Conservation (phyloP, 140 eudicot species). For the Oenanthe javanica region DNA sequence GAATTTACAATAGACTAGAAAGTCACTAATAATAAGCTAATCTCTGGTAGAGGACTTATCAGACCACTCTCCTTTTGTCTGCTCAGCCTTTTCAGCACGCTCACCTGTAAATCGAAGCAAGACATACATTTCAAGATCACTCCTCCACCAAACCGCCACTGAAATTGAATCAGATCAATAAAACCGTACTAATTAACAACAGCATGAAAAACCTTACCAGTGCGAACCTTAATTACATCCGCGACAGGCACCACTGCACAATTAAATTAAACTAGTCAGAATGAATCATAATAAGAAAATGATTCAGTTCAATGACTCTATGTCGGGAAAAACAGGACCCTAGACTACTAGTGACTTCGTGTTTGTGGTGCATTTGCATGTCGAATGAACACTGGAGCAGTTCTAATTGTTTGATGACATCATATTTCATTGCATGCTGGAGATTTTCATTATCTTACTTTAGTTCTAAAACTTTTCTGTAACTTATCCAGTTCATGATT, state of each 20-base stretch:
- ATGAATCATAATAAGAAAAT: not conserved
- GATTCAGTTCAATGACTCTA: not conserved
- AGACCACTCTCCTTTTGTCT: slow-evolving; percentile 39
- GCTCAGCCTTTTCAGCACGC: slow-evolving; percentile 43
- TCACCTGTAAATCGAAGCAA: slow-evolving; percentile 27
- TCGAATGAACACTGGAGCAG: too few relatives aligned
- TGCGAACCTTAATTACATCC: slow-evolving; percentile 55
- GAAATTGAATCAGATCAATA: not conserved
- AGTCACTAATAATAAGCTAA: not conserved
- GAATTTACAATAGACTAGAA: not conserved
- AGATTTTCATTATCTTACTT: too few relatives aligned
- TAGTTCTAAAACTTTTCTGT: too few relatives aligned
- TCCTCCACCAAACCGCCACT: not conserved
- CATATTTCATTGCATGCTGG: too few relatives aligned
- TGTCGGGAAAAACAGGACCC: too few relatives aligned
- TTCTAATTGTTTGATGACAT: too few relatives aligned
- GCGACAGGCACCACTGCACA: slow-evolving; percentile 53
- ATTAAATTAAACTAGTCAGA: not conserved
- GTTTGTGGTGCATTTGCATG: too few relatives aligned
- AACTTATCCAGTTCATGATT: too few relatives aligned
- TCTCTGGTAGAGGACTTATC: slow-evolving; percentile 26
- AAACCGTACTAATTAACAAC: not conserved
- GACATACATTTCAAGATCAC: not conserved
- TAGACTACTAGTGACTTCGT: too few relatives aligned
- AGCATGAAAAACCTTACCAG: slow-evolving; percentile 23